Percentiles rank a stretch among this genome's conserved stretches.
These are phyloP conservation scores for Stephania japonica DNA, from an alignment of 164 flowering plant species.

Conservation along the genomic window DNA sequence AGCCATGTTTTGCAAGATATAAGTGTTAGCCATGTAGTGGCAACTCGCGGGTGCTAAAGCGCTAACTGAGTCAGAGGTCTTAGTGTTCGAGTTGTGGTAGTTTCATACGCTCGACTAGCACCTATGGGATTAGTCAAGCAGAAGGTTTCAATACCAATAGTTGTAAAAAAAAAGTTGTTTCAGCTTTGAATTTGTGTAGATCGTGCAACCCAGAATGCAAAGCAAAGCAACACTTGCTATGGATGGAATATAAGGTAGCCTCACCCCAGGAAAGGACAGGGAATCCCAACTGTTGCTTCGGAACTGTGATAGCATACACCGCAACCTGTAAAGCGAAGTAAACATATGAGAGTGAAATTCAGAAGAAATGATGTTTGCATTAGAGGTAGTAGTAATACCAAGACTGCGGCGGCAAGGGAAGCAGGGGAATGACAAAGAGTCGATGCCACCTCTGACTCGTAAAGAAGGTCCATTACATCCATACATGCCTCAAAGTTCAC, in stretches of 20 bases:
- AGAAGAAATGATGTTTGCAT: background rate
- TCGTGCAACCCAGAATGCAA: background rate
- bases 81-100: too few relatives aligned
- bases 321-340: constrained; percentile 40
- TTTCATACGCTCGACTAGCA: too few relatives aligned
- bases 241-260: constrained; percentile 2
- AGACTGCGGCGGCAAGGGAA: constrained; percentile 61
- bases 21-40: too few relatives aligned
- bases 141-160: too few relatives aligned
- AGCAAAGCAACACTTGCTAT: background rate
- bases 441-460: constrained; percentile 55
- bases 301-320: constrained; percentile 59
- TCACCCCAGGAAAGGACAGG: constrained; percentile 80
- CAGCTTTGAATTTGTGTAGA: background rate
- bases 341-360: background rate
- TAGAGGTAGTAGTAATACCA: constrained; percentile 27
- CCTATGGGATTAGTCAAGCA: too few relatives aligned
- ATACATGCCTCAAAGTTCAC: constrained; percentile 54
- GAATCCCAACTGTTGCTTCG: constrained; percentile 63
- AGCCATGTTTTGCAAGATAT: background rate
- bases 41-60: too few relatives aligned
- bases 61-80: too few relatives aligned
- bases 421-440: constrained; percentile 40
- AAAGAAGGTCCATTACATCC: constrained; percentile 83
- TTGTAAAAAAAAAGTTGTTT: too few relatives aligned